Percentiles rank a stretch among this genome's conserved stretches.
These are phyloP conservation scores for Suillus brevipes DNA, from an alignment of 768 basidiomycete genomes.

Conservation along the genomic window DNA sequence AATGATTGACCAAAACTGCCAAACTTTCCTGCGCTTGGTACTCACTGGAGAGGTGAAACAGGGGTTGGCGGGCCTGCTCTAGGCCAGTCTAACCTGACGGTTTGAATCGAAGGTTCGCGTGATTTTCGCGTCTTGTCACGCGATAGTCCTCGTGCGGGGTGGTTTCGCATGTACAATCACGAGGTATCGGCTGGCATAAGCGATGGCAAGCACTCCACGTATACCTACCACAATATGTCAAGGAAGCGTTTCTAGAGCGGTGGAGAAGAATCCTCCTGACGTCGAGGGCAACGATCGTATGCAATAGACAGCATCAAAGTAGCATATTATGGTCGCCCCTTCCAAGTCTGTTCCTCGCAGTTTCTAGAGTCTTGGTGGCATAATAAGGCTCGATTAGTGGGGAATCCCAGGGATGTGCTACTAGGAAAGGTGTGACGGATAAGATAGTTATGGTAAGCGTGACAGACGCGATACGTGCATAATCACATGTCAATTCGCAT, in stretches of 20 bases:
- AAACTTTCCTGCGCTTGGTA: background rate
- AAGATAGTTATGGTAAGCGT: background rate
- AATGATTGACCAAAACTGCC: background rate
- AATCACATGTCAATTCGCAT: conserved; percentile 9
- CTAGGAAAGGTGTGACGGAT: background rate
- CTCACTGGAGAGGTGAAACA: background rate
- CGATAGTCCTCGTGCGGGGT: background rate
- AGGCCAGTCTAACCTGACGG: background rate
- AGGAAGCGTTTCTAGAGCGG: background rate
- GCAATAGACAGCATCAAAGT: background rate
- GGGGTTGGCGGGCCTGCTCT: background rate
- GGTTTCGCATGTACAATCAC: background rate
- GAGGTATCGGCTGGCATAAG: background rate
- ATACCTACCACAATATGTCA: background rate
- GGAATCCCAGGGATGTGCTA: background rate
- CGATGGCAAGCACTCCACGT: background rate
- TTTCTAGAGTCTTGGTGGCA: background rate
- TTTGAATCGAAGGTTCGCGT: background rate
- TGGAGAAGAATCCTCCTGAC: background rate
- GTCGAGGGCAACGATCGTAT: background rate
- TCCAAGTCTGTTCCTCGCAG: background rate
- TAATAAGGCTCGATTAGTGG: background rate
- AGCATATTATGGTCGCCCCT: background rate
- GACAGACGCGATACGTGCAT: background rate
- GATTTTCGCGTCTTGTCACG: background rate